Evolutionary conservation across 2,329 filamentous ascomycete species (phyloP), one percentile per base, ranked within the genome.

Genomic region (Fusarium euwallaceae): DNA sequence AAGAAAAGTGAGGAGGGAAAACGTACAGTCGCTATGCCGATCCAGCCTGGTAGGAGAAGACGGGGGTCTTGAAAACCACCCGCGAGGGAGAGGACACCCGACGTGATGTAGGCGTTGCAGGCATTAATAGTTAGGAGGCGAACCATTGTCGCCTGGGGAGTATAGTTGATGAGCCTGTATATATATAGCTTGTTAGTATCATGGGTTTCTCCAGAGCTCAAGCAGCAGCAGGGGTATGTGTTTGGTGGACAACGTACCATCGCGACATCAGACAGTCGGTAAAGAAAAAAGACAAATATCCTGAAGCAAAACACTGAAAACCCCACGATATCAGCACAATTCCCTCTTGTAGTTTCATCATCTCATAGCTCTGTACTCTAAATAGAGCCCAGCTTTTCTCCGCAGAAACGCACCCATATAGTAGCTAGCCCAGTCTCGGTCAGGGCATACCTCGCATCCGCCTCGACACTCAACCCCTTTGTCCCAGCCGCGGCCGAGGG

Each of bases 211-310:
- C 10, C 34, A 34, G 27, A 48, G 43, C 43, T 11, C 29, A 61
- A 27, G 24, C 24, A 29, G 27, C 27, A 29, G 27, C 27, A 29
- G 27, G 27, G 27, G 29, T 41, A n/a, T 17, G 43, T 45, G 14
- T 45, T 48, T 24, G n/a, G 24, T 66, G 55, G 39, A 45, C 43
- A 51, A 83, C 87, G 53, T 80, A 94, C 92, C 93, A 95, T 83
- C 94, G 87, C 71, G 93, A 95, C 93, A 95, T 95, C 78, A 95
- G 89, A 82, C 93, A 94, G 83, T 95, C 93, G 67, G 93, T 94
- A 81, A 95, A 95, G 85, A 94, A 94, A 83, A 94, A 95, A 61
- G 92, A 93, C 70, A 95, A 88, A 82, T 95, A 94, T 64, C 92
- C 93, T 22, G 92, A 94, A 68, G 93, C 92, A 79, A 90, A 91